Conservation (phyloP, 345 rosid genomes). For the Carallia pectinifolia region DNA sequence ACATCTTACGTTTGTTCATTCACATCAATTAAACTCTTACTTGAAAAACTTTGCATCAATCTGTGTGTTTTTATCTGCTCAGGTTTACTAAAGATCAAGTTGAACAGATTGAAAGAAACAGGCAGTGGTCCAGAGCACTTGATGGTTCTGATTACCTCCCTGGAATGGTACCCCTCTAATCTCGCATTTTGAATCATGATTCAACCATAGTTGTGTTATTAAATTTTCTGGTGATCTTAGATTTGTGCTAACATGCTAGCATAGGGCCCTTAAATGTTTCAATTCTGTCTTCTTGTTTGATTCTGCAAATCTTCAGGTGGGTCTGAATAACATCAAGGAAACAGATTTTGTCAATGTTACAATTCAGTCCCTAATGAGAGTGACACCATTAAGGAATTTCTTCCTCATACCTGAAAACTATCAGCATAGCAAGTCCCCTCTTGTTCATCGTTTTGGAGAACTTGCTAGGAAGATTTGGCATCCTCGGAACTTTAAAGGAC, state of each 20-base stretch:
- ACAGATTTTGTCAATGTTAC: slow-evolving; percentile 98
- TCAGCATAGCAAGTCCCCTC: slow-evolving; percentile 71
- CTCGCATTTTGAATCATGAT: neutral
- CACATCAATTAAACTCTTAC: neutral
- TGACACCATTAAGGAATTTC: slow-evolving; percentile 83
- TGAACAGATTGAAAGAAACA: slow-evolving; percentile 75
- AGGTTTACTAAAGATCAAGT: slow-evolving; percentile 88
- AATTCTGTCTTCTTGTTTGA: neutral
- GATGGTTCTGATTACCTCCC: slow-evolving; percentile 99
- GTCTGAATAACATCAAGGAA: slow-evolving; percentile 88
- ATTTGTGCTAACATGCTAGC: neutral
- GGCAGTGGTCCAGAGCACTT: slow-evolving; percentile 96
- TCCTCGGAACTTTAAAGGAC: slow-evolving; percentile 96
- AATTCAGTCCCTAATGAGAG: slow-evolving; percentile 93
- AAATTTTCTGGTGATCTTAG: neutral
- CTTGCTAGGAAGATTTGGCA: slow-evolving; percentile 96
- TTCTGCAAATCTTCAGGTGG: slow-evolving; percentile 57
- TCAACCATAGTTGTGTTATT: neutral
- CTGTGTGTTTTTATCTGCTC: slow-evolving; percentile 13
- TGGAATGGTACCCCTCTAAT: slow-evolving; percentile 63
- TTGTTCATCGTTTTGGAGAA: slow-evolving; percentile 92
- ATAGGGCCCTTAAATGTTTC: slow-evolving; percentile 3
- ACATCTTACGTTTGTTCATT: neutral
- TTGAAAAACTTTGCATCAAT: neutral
- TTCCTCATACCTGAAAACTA: slow-evolving; percentile 93